Conservation (phyloP, 1,139 yeast genomes). For the Diutina rugosa region DNA sequence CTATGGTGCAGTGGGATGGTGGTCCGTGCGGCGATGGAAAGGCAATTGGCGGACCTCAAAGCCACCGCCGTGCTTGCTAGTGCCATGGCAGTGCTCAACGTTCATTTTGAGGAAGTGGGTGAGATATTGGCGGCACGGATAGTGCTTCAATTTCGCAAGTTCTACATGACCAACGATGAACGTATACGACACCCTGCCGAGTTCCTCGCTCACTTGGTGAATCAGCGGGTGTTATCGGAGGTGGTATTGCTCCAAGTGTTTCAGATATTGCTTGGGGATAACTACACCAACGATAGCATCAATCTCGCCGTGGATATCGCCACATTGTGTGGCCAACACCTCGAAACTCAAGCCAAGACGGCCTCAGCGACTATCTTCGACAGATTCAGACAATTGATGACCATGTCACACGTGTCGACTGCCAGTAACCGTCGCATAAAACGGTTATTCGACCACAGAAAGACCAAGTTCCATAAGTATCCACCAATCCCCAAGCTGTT, state of each 20-base stretch:
- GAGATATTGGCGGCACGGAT: constrained; percentile 40
- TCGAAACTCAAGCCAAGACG: constrained; percentile 11
- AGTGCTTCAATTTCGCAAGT: constrained; percentile 45
- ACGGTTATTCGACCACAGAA: not conserved
- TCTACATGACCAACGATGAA: constrained; percentile 37
- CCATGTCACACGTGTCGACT: constrained; percentile 33
- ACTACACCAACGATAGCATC: constrained; percentile 33
- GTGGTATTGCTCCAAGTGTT: constrained; percentile 51
- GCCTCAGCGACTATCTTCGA: constrained; percentile 43
- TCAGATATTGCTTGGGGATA: constrained; percentile 35
- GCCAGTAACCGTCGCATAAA: constrained; percentile 26
- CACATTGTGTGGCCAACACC: constrained; percentile 11
- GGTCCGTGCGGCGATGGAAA: constrained; percentile 42
- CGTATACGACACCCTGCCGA: constrained; percentile 27
- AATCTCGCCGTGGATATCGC: constrained; percentile 15
- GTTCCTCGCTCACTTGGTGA: constrained; percentile 52
- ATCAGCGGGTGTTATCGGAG: constrained; percentile 55
- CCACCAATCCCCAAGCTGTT: constrained; percentile 30
- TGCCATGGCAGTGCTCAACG: constrained; percentile 46
- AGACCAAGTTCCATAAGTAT: constrained; percentile 36
- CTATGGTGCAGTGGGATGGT: constrained; percentile 49
- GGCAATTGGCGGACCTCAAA: constrained; percentile 28
- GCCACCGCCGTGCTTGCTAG: constrained; percentile 40
- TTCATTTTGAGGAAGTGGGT: constrained; percentile 63
- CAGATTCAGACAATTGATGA: constrained; percentile 44